These are phyloP conservation scores for Myxozyma kluyveri DNA, from an alignment of 805 yeast species.

Conservation along the genomic window DNA sequence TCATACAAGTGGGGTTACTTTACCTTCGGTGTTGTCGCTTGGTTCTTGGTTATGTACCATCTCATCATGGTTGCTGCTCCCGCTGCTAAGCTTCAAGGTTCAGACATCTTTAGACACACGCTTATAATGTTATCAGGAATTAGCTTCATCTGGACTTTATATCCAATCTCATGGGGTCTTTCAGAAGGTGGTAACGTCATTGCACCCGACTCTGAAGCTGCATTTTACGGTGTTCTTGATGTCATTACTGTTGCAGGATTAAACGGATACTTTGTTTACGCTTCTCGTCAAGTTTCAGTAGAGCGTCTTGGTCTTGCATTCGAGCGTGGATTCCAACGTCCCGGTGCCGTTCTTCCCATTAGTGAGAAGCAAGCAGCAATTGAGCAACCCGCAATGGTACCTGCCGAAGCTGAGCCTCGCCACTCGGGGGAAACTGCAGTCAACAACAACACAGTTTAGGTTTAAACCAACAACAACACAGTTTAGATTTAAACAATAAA, in stretches of 20 bases:
- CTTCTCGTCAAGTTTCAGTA: conserved; percentile 29
- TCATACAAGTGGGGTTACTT: conserved; percentile 70
- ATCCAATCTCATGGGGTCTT: conserved; percentile 53
- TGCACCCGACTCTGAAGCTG: conserved; percentile 31
- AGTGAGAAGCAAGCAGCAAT: conserved; percentile 7
- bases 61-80: conserved; percentile 28
- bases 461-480: no score
- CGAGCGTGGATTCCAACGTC: conserved; percentile 12
- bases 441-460: conserved; percentile 3
- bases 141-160: conserved; percentile 48
- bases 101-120: conserved; percentile 26
- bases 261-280: conserved; percentile 29
- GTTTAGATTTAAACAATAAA: no score
- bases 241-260: conserved; percentile 43
- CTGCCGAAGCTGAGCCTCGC: background rate
- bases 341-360: background rate
- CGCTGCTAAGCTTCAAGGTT: conserved; percentile 33
- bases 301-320: conserved; percentile 30
- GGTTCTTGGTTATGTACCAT: conserved; percentile 46
- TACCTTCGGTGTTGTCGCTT: conserved; percentile 50
- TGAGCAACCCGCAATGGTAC: background rate
- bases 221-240: conserved; percentile 43
- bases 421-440: conserved; percentile 15
- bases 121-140: conserved; percentile 27
- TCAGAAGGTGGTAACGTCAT: conserved; percentile 61